Conservation (phyloP, 148 eudicot species). For the Amaranthus palmeri region DNA sequence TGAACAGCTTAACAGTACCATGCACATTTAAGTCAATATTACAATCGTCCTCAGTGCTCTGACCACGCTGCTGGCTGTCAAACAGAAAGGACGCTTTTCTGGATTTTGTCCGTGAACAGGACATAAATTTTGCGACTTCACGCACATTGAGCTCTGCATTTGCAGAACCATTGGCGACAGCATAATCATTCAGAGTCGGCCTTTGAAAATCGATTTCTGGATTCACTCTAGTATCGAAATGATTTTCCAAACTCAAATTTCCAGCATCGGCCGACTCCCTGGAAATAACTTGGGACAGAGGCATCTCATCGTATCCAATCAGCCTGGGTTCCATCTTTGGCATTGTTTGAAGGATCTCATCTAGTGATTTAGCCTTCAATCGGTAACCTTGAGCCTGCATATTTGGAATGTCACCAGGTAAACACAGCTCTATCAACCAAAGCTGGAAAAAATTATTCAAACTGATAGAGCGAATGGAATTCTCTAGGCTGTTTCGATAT, state of each 20-base stretch:
- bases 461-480: no score
- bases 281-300: slow-evolving; percentile 35
- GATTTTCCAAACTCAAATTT: slow-evolving; percentile 34
- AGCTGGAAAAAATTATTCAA: no score
- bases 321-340: slow-evolving; percentile 52
- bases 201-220: slow-evolving; percentile 18
- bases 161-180: slow-evolving; percentile 10
- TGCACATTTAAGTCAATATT: slow-evolving; percentile 17
- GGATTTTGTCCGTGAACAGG: slow-evolving; percentile 12
- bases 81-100: slow-evolving; percentile 18
- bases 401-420: slow-evolving; percentile 14
- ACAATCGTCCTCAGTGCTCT: slow-evolving; percentile 9
- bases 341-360: slow-evolving; percentile 53
- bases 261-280: slow-evolving; percentile 21
- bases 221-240: slow-evolving; percentile 19
- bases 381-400: slow-evolving; percentile 73
- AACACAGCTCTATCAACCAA: background rate
- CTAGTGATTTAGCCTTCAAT: slow-evolving; percentile 52
- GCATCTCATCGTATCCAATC: slow-evolving; percentile 79
- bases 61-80: slow-evolving; percentile 19
- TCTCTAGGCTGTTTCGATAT: background rate
- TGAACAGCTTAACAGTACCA: slow-evolving; percentile 11
- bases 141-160: slow-evolving; percentile 7
- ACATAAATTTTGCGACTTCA: slow-evolving; percentile 7
- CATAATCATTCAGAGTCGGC: slow-evolving; percentile 25